Conservation (phyloP, 2,329 filamentous ascomycete genomes). For the Ophioceras dolichostomum region DNA sequence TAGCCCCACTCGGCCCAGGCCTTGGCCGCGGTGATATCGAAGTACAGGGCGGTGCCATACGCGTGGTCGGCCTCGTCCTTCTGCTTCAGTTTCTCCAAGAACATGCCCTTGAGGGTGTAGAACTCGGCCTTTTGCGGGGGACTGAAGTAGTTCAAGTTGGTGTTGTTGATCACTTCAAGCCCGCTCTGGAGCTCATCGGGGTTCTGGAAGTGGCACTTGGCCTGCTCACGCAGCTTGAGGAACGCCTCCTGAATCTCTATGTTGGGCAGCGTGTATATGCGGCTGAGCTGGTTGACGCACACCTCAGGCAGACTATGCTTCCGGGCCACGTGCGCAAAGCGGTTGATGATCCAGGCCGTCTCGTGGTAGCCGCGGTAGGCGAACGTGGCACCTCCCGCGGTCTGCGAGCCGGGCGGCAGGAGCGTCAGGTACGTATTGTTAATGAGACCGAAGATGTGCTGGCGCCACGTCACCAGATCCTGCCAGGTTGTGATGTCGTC, state of each 20-base stretch:
- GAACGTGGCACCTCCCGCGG: constrained; percentile 80
- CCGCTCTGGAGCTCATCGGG: constrained; percentile 83
- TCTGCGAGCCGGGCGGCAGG: constrained; percentile 67
- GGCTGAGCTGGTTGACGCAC: constrained; percentile 91
- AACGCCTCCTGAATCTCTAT: constrained; percentile 99
- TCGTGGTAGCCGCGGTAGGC: constrained; percentile 97
- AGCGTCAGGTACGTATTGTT: constrained; percentile 86
- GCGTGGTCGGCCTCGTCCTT: constrained; percentile 87
- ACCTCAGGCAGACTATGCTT: constrained; percentile 96
- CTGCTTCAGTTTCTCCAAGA: constrained; percentile 84
- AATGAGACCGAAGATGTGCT: constrained; percentile 97
- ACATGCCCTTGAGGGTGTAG: constrained; percentile 99
- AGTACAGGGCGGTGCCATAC: constrained; percentile 90
- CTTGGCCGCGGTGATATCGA: constrained; percentile 89
- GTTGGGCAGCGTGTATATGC: constrained; percentile 96
- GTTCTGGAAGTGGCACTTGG: constrained; percentile 98
- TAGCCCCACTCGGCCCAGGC: constrained; percentile 99
- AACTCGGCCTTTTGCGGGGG: constrained; percentile 95
- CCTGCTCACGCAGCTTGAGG: constrained; percentile 94
- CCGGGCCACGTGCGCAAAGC: constrained; percentile 92
- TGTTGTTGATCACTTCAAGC: constrained; percentile 98
- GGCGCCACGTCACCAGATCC: constrained; percentile 97
- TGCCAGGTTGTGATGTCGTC: constrained; percentile 99
- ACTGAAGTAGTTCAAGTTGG: constrained; percentile 97
- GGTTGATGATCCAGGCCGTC: constrained; percentile 99